phyloP scores from a whole-genome alignment of 1,284 basidiomycete species.

The Leucoagaricus sp. region DNA sequence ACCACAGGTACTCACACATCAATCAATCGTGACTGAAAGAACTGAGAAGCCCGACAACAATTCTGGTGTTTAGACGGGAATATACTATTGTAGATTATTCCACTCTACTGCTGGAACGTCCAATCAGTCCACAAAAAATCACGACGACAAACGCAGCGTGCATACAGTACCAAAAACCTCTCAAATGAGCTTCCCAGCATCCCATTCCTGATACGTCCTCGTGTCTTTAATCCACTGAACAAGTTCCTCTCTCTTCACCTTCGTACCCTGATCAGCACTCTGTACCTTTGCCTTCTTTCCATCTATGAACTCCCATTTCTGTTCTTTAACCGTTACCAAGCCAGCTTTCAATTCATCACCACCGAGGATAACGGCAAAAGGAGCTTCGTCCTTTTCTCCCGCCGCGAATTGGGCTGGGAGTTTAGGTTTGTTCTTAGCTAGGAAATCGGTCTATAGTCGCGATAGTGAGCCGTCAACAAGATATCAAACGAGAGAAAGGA shows the following conservation, averaged over 20 bases:
- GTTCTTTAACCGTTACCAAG: constrained; percentile 90
- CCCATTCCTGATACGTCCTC: constrained; percentile 25
- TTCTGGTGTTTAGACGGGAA: too few relatives aligned
- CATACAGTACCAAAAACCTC: not conserved
- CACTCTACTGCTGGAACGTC: not conserved
- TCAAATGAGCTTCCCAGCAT: constrained; percentile 13
- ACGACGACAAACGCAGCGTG: not conserved
- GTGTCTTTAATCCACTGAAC: constrained; percentile 64
- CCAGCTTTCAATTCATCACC: constrained; percentile 85
- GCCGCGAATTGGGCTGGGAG: constrained; percentile 84
- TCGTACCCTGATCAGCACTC: constrained; percentile 63
- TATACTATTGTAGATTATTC: constrained; percentile 6
- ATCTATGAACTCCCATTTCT: constrained; percentile 78
- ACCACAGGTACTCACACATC: too few relatives aligned
- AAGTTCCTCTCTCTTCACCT: constrained; percentile 70
- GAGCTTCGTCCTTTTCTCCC: constrained; percentile 91
- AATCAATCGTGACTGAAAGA: too few relatives aligned
- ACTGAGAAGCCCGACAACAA: too few relatives aligned
- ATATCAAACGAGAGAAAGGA: constrained; percentile 6
- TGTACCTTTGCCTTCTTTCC: constrained; percentile 74
- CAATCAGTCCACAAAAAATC: not conserved
- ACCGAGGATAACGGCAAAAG: constrained; percentile 90
- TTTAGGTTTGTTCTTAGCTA: constrained; percentile 94
- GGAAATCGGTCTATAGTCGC: constrained; percentile 77
- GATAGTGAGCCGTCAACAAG: constrained; percentile 8